Evolutionary conservation across 2,329 filamentous ascomycete species (phyloP), one percentile per base, ranked within the genome.

Genomic region (Davidsoniella eucalypti): DNA sequence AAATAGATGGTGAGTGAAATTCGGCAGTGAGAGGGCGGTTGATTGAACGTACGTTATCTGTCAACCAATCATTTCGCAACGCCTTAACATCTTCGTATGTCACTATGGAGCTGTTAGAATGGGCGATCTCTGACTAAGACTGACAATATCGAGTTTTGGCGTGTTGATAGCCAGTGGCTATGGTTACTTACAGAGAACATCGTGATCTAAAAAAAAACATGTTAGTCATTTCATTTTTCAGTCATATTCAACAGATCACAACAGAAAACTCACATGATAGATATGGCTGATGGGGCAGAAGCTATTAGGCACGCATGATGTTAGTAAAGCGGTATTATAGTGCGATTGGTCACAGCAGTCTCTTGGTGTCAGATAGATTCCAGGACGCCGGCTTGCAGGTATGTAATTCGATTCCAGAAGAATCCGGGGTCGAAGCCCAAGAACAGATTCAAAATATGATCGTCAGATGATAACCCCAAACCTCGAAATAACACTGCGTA

Each of bases 61-160:
- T 95, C 48, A 98, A 72, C 92, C 92, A 98, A 70, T 95, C 92
- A 65, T 84, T 73, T 66, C 84, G 87, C 52, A 98, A 76, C 14
- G 83, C 82, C 63, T 88, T 84, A 57, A 96, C 77, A 65, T 98
- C 92, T 62, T 92, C 86, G 62, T 55, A 56, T 10, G 55, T 56
- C 33, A 56, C 54, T 55, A 17, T 42, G 17, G 21, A 40, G 33
- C 25, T n/a, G 37, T 47, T 26, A 54, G 45, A 33, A 43, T 18
- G 10, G 21, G 23, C n/a, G 16, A 39, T 33, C 26, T 33, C 10
- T 33, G 26, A 5, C 26, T 33, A 12, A 8, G 6, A 12, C 10
- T 33, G 8, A 33, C 7, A 12, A 12, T 33, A 5, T 33, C 26
- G 26, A 33, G 10, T 9, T 10, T 33, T 12, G 10, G 21, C 21